Conservation (phyloP, 192 early-diverging fungal species). For the Backusella morwellensis region DNA sequence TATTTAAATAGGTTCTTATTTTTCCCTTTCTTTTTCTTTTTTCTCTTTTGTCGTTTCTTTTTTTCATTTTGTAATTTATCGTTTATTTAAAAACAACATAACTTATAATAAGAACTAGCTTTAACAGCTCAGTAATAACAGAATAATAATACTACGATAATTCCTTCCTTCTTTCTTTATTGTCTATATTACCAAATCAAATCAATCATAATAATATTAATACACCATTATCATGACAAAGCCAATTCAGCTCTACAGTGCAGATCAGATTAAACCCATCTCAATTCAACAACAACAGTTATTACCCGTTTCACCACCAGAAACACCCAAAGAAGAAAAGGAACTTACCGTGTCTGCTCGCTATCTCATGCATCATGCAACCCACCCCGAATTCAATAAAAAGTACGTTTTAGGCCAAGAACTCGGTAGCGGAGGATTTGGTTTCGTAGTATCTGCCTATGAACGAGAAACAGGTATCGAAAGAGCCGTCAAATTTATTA, state of each 20-base stretch:
- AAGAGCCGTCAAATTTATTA: constrained; percentile 76
- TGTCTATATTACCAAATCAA: neutral
- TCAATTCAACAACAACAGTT: neutral
- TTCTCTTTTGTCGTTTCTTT: neutral
- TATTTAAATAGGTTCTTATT: neutral
- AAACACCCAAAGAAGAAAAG: neutral
- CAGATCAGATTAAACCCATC: neutral
- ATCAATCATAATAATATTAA: neutral
- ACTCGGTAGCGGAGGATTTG: constrained; percentile 70
- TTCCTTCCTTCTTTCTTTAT: neutral
- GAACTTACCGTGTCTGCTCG: neutral
- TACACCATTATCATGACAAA: neutral
- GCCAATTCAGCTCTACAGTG: neutral
- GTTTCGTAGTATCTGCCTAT: constrained; percentile 60
- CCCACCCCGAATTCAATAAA: neutral
- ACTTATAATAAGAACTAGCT: neutral
- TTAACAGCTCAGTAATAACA: neutral
- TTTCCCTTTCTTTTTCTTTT: neutral
- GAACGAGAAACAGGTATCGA: constrained; percentile 49
- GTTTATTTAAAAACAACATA: neutral
- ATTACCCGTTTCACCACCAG: neutral
- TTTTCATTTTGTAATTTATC: neutral
- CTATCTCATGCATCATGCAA: constrained; percentile 2
- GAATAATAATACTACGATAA: neutral
- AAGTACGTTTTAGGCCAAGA: constrained; percentile 31